These are phyloP conservation scores for Dipteronia dyeriana DNA, from an alignment of 345 rosid species.

Conservation along the genomic window DNA sequence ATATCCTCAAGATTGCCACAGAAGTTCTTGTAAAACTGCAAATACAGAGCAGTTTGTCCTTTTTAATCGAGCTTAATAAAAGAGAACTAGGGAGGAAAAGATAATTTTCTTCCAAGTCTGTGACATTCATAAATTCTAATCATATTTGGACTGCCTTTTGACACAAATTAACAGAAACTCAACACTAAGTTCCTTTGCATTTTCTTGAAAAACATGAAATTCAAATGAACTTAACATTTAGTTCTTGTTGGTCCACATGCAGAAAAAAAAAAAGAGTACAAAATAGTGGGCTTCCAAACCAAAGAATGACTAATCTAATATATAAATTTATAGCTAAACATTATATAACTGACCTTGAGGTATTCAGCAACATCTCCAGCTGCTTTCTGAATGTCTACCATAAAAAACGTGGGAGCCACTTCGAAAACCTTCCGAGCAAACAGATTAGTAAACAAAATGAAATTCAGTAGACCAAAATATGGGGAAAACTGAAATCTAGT, in stretches of 20 bases:
- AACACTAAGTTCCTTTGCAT: not conserved
- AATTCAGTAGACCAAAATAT: not conserved
- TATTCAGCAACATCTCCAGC: conserved; percentile 67
- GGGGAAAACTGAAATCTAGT: conserved; percentile 4
- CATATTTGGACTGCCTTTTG: not conserved
- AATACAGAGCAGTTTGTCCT: not conserved
- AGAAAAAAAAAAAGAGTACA: not conserved
- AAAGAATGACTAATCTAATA: conserved; percentile 1
- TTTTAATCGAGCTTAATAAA: not conserved
- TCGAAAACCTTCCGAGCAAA: conserved; percentile 64
- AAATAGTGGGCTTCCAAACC: not conserved
- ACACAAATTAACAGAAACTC: not conserved
- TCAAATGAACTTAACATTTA: not conserved
- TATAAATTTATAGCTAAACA: not conserved
- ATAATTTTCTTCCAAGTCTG: not conserved
- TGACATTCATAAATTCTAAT: not conserved
- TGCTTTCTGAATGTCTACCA: conserved; percentile 88
- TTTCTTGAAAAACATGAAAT: not conserved
- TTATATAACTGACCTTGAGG: conserved; percentile 60
- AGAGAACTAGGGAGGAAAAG: not conserved
- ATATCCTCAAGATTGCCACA: conserved; percentile 85
- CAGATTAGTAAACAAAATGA: not conserved
- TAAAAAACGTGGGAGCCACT: conserved; percentile 81
- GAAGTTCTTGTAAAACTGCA: conserved; percentile 91
- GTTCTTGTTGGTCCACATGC: not conserved